Conservation (phyloP, 2,329 filamentous ascomycete genomes). For the Cladophialophora immunda region DNA sequence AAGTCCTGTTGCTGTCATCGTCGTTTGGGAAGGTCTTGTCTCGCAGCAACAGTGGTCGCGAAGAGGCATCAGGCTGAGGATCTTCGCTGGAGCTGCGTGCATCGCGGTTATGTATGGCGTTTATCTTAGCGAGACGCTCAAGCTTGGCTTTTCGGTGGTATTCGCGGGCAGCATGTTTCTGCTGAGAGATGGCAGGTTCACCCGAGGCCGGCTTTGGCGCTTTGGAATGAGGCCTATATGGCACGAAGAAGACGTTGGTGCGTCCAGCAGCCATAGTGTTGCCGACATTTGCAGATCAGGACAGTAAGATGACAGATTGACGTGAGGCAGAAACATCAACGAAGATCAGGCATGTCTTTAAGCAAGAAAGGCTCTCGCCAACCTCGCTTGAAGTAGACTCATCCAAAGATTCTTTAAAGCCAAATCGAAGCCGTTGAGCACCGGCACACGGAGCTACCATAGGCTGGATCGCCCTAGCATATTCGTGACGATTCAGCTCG, state of each 20-base stretch:
- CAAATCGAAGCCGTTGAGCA: not conserved
- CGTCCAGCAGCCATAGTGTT: slow-evolving; percentile 11
- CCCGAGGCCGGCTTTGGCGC: slow-evolving; percentile 2
- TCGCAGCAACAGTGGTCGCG: slow-evolving; percentile 11
- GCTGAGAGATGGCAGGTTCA: slow-evolving; percentile 25
- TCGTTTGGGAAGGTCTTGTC: slow-evolving; percentile 5
- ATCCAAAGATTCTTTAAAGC: not conserved
- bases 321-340: not conserved
- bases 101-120: slow-evolving; percentile 11
- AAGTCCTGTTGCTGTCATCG: slow-evolving; percentile 2
- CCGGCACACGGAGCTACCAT: not conserved
- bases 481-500: slow-evolving; percentile 7
- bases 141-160: slow-evolving; percentile 32
- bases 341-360: not conserved
- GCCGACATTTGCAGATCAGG: slow-evolving; percentile 10
- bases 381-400: not conserved
- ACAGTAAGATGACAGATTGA: slow-evolving; percentile 4
- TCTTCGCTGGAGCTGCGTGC: slow-evolving; percentile 2
- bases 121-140: slow-evolving; percentile 20
- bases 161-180: slow-evolving; percentile 32
- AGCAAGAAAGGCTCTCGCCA: not conserved
- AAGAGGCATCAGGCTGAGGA: not conserved
- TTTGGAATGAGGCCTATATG: slow-evolving; percentile 19
- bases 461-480: slow-evolving; percentile 10
- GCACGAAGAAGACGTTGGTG: slow-evolving; percentile 32